Evolutionary conservation across 352 stramenopile species (phyloP).

Genomic region (Pythium insidiosum): DNA sequence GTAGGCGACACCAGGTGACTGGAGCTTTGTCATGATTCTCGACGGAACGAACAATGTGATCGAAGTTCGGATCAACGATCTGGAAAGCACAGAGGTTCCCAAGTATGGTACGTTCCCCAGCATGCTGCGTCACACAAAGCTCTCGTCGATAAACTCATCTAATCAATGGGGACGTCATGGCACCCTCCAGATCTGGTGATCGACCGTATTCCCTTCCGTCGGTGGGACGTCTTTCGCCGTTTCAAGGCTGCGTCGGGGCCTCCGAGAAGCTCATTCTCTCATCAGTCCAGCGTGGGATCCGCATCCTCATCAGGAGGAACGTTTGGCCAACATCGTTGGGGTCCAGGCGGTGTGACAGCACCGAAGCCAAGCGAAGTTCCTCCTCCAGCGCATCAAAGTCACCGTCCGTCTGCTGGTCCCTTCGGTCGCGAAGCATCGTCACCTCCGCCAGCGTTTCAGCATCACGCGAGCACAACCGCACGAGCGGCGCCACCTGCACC

Average conservation of each 20-base stretch:
- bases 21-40: conserved; percentile 72
- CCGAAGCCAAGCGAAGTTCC: conserved; percentile 15
- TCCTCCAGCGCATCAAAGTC: conserved; percentile 13
- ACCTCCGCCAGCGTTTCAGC: background rate
- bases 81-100: conserved; percentile 60
- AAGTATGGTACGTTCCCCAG: conserved; percentile 57
- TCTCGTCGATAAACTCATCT: too few species aligned
- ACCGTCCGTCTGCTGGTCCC: background rate
- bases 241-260: conserved; percentile 31
- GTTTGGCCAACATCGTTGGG: conserved; percentile 65
- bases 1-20: conserved; percentile 64
- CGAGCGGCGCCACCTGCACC: conserved; percentile 8
- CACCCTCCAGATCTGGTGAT: conserved; percentile 67
- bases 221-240: conserved; percentile 75
- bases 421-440: conserved; percentile 5
- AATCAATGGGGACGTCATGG: too few species aligned
- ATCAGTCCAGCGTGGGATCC: too few species aligned
- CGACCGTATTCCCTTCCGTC: conserved; percentile 69
- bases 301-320: too few species aligned
- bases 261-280: too few species aligned
- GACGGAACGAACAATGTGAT: conserved; percentile 66
- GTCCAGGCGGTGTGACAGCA: conserved; percentile 36
- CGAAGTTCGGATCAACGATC: conserved; percentile 82
- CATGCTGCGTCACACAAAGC: too few species aligned
- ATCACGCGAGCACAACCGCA: conserved; percentile 5